These are phyloP conservation scores for Xylaria sp. DNA, from an alignment of 2,329 filamentous ascomycete genomes.

Conservation along the genomic window DNA sequence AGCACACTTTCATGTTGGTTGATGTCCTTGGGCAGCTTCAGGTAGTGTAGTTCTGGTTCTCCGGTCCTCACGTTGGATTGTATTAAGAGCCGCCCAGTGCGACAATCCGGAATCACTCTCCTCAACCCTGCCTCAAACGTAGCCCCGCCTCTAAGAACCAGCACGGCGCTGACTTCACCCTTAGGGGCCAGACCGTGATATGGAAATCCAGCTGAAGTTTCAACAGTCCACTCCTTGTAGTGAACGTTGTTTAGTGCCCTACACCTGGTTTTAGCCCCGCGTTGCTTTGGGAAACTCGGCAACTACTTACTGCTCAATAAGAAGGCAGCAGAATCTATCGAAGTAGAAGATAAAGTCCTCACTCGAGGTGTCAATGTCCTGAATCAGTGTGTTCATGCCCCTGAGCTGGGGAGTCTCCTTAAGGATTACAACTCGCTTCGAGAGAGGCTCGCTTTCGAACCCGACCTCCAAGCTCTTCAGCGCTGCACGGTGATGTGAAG, in stretches of 20 bases:
- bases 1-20: constrained; percentile 81
- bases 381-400: constrained; percentile 91
- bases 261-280: constrained; percentile 4
- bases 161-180: constrained; percentile 84
- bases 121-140: constrained; percentile 89
- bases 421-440: constrained; percentile 78
- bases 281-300: background rate
- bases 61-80: constrained; percentile 87
- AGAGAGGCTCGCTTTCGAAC: constrained; percentile 77
- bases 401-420: constrained; percentile 81
- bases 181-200: constrained; percentile 79
- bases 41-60: constrained; percentile 92
- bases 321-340: constrained; percentile 83
- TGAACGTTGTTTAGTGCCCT: constrained; percentile 82
- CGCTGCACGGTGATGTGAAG: constrained; percentile 81
- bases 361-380: constrained; percentile 78
- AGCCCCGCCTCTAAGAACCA: constrained; percentile 88
- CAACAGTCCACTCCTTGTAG: constrained; percentile 72
- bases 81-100: constrained; percentile 88
- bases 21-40: constrained; percentile 81
- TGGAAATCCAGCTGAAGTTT: constrained; percentile 74
- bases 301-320: constrained; percentile 76
- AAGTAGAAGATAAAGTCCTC: constrained; percentile 99
- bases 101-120: constrained; percentile 91
- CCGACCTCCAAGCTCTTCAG: constrained; percentile 80